These are phyloP conservation scores for Stemphylium beticola DNA, from an alignment of 2,329 filamentous ascomycete genomes.

Conservation along the genomic window DNA sequence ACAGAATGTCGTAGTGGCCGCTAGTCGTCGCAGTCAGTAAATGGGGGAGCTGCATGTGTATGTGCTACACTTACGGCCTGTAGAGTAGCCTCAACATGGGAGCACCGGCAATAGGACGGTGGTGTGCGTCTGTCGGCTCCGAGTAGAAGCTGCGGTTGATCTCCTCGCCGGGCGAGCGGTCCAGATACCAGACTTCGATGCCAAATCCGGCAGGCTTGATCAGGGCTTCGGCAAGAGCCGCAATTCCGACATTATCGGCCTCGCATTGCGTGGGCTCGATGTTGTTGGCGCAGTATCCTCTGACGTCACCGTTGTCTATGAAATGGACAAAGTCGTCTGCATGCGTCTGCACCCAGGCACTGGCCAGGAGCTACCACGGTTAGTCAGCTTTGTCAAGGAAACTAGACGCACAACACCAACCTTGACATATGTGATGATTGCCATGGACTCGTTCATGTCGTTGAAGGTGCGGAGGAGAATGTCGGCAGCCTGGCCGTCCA, in stretches of 20 bases:
- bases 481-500: slow-evolving; percentile 59
- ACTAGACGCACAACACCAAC: slow-evolving; percentile 48
- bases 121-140: slow-evolving; percentile 58
- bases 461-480: slow-evolving; percentile 75
- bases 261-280: slow-evolving; percentile 80
- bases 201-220: slow-evolving; percentile 79
- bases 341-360: slow-evolving; percentile 82
- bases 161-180: slow-evolving; percentile 77
- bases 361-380: slow-evolving; percentile 71
- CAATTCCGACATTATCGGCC: slow-evolving; percentile 89
- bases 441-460: slow-evolving; percentile 67
- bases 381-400: slow-evolving; percentile 14
- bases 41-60: slow-evolving; percentile 4
- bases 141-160: slow-evolving; percentile 73
- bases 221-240: slow-evolving; percentile 76
- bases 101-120: slow-evolving; percentile 51
- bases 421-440: slow-evolving; percentile 83
- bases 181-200: slow-evolving; percentile 89
- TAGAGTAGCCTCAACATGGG: slow-evolving; percentile 73
- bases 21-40: slow-evolving; percentile 53
- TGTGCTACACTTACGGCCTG: slow-evolving; percentile 61
- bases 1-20: slow-evolving; percentile 94
- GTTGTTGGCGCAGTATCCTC: slow-evolving; percentile 70
- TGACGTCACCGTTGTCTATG: slow-evolving; percentile 62
- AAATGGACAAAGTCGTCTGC: slow-evolving; percentile 73